Conservation (phyloP, 2,329 filamentous ascomycete species). For the Dichotomopilus funicola region DNA sequence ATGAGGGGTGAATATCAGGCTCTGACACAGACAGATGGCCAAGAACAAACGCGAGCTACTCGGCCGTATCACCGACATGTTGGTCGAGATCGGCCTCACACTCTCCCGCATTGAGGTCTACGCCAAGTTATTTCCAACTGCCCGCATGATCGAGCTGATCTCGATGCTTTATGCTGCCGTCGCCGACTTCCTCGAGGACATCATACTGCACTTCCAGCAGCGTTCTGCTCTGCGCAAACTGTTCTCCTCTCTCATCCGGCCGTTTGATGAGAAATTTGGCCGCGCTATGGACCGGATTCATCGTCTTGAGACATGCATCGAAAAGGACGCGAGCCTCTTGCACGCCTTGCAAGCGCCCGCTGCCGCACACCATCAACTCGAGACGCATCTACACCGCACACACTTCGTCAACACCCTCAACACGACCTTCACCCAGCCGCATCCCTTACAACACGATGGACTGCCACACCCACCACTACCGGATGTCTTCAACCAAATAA, state of each 20-base stretch:
- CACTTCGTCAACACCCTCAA: conserved; percentile 10
- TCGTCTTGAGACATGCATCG: conserved; percentile 14
- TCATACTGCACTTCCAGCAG: conserved; percentile 18
- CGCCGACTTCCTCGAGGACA: conserved; percentile 22
- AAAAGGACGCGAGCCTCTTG: conserved; percentile 14
- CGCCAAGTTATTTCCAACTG: conserved; percentile 22
- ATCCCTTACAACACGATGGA: background rate
- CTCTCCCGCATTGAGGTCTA: conserved; percentile 23
- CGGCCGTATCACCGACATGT: conserved; percentile 22
- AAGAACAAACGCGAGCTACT: conserved; percentile 24
- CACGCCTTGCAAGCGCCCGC: conserved; percentile 9
- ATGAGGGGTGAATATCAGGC: background rate
- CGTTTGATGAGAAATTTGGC: conserved; percentile 16
- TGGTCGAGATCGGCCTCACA: conserved; percentile 24
- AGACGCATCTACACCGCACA: conserved; percentile 5
- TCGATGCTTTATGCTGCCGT: conserved; percentile 24
- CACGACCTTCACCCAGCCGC: background rate
- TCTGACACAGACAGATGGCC: conserved; percentile 16
- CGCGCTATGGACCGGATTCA: conserved; percentile 16
- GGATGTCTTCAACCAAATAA: conserved; percentile 16
- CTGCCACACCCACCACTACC: background rate
- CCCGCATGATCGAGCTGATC: conserved; percentile 25
- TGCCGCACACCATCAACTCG: conserved; percentile 10
- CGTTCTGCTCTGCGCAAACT: conserved; percentile 4
- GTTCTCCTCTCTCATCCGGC: conserved; percentile 9